phyloP scores from a whole-genome alignment of 345 rosid species.

The Adansonia digitata region DNA sequence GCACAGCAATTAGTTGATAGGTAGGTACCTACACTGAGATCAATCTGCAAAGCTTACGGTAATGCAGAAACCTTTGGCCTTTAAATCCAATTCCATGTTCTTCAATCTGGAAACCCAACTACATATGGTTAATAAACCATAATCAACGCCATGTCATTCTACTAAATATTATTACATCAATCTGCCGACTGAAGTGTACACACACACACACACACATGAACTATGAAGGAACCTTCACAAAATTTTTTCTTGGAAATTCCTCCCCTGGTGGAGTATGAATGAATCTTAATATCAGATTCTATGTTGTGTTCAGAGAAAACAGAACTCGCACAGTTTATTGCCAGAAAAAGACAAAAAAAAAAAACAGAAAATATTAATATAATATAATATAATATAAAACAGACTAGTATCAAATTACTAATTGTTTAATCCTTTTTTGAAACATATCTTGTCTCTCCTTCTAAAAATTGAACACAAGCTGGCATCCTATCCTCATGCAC shows the following conservation, averaged over 20 bases:
- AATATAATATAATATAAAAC: no score
- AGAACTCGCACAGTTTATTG: not conserved
- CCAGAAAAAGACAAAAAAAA: not conserved
- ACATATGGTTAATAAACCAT: not conserved
- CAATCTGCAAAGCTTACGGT: no score
- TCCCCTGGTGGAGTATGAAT: not conserved
- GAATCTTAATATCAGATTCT: not conserved
- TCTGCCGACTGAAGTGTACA: no score
- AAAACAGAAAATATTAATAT: not conserved
- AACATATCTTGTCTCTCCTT: slow-evolving; percentile 11
- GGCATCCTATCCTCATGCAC: slow-evolving; percentile 31
- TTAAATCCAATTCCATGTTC: not conserved
- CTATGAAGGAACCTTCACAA: slow-evolving; percentile 14
- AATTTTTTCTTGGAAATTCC: slow-evolving; percentile 9
- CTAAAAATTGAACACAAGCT: slow-evolving; percentile 15
- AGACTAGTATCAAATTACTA: not conserved
- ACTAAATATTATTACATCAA: not conserved
- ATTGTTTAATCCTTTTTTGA: not conserved
- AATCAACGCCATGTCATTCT: not conserved
- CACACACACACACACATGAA: no score
- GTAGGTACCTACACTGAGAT: no score
- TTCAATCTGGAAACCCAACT: not conserved
- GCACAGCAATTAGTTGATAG: no score
- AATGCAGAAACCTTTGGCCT: not conserved
- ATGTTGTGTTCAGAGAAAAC: not conserved